Evolutionary conservation across 2,329 filamentous ascomycete species (phyloP).

Genomic region (Colletotrichum lini): DNA sequence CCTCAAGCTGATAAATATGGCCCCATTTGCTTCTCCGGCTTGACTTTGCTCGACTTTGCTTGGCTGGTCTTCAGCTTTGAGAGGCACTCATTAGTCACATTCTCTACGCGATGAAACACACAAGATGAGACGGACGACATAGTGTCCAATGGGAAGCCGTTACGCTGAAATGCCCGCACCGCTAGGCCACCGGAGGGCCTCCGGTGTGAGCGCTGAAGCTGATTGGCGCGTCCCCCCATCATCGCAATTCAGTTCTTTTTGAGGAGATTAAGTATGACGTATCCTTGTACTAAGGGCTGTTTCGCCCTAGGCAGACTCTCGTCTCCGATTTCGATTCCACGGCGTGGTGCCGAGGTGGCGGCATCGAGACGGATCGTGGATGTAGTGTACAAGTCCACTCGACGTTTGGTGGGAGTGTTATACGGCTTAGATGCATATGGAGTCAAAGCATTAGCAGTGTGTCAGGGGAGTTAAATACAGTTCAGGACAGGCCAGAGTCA

Average conservation of each 20-base stretch:
- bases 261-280: not conserved
- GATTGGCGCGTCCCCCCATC: too few relatives aligned
- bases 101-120: not conserved
- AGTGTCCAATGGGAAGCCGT: conserved; percentile 4
- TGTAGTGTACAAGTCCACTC: not conserved
- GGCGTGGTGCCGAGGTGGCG: not conserved
- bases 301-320: not conserved
- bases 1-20: not conserved
- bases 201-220: too few relatives aligned
- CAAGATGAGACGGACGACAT: not conserved
- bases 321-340: not conserved
- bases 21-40: too few relatives aligned
- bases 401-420: not conserved
- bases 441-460: not conserved
- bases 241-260: too few relatives aligned
- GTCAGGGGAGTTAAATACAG: too few relatives aligned
- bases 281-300: not conserved
- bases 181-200: not conserved
- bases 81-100: not conserved
- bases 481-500: too few relatives aligned
- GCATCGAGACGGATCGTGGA: not conserved
- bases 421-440: not conserved
- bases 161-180: not conserved
- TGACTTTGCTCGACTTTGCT: too few relatives aligned
- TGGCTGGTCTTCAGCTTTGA: not conserved